These are phyloP conservation scores for Phytomonas sp. DNA, from an alignment of 208 protist species.

Conservation along the genomic window DNA sequence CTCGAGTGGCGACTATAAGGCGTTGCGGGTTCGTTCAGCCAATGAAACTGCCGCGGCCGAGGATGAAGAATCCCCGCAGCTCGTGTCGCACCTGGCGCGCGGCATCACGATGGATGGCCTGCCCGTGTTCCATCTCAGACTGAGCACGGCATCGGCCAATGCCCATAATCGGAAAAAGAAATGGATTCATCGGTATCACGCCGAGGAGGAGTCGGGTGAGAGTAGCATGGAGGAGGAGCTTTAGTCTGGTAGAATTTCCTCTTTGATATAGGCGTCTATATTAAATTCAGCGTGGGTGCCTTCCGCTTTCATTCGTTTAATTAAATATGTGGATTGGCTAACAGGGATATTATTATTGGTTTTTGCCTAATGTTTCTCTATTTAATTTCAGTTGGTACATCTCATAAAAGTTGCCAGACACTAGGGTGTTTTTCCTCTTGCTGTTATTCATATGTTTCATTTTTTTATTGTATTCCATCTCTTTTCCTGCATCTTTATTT, in stretches of 20 bases:
- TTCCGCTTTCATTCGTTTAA: background rate
- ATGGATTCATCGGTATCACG: background rate
- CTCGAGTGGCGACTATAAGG: constrained; percentile 16
- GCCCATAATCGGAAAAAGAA: background rate
- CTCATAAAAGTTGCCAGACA: background rate
- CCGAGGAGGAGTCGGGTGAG: background rate
- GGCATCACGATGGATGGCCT: constrained; percentile 70
- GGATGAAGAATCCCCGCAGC: constrained; percentile 26
- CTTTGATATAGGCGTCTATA: background rate
- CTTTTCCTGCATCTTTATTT: background rate
- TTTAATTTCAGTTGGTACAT: background rate
- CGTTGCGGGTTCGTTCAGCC: constrained; percentile 1
- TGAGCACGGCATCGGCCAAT: constrained; percentile 11
- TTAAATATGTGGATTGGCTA: background rate
- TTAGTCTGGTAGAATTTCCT: background rate
- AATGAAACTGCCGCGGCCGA: constrained; percentile 9
- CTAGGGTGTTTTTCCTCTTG: background rate
- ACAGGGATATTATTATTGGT: background rate
- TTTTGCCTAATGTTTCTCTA: constrained; percentile 7
- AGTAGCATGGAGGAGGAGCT: background rate
- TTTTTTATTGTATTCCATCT: background rate
- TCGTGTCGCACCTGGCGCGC: constrained; percentile 27
- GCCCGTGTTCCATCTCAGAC: constrained; percentile 80
- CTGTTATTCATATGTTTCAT: background rate
- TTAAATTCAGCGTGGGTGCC: background rate